Base-by-base conservation (phyloP, 163 green algal species). In the Botryococcus braunii region DNA sequence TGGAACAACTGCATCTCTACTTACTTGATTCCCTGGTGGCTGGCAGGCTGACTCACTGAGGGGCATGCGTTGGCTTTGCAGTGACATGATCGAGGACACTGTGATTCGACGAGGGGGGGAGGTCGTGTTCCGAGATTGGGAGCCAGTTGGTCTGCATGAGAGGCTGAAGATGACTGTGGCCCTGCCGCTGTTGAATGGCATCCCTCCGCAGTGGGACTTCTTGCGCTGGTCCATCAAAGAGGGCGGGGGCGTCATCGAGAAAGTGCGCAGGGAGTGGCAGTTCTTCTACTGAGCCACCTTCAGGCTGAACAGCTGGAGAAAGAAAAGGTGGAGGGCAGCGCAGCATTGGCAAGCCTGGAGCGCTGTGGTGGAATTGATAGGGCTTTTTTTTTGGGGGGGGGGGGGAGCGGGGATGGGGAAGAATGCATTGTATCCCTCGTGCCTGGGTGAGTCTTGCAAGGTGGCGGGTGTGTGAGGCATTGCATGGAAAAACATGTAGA, bases 151-250 rank as follows among this genome's bases (percentile, higher is more conserved):
- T 2, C 46, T 94, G 40, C 71, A 87, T 66, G 80, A 94, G 69
- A 68, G 57, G 17, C 81, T 95, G 41, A 68, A 71, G 38, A 81
- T 96, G 70, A 91, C 78, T 1, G 82, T 95, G 1, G 76, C 80
- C 43, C 76, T 95, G 4, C 89, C 89, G 0, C 79, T 85, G n/a
- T 76, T 95, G 34, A 95, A 82, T 71, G 90, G 90, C 29, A 79
- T 95, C 27, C 89, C 89, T 17, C 89, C 89, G 4, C 78, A 88
- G 36, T 57, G 84, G 21, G 89, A 96, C 13, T 39, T 34, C 27
- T 61, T 77, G 39, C 69, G 66, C 66, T 72, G 66, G 39, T 41
- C 50, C 27, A 56, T 56, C 38, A 72, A 66, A 25, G 27, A 41
- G 3, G 66, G 66, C 4, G 66, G 66, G 5, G 66, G 66, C 27